These are phyloP conservation scores for Nannochloris sp. DNA, from an alignment of 139 green algal species.

Conservation along the genomic window DNA sequence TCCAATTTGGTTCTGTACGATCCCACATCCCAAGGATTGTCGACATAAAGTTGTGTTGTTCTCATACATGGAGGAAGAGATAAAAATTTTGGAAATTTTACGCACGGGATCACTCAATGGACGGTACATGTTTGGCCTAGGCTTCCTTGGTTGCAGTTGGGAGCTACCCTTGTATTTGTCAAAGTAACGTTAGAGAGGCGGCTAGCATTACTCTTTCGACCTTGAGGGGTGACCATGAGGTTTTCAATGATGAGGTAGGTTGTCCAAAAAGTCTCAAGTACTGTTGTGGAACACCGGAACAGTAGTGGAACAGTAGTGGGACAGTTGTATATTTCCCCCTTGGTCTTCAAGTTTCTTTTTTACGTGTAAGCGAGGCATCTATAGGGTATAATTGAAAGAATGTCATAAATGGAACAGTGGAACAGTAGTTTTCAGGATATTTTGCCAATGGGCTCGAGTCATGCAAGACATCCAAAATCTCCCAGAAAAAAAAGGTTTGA, in stretches of 20 bases:
- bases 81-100: conserved; percentile 5
- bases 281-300: conserved; percentile 4
- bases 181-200: conserved; percentile 4
- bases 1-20: not conserved
- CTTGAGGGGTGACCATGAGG: not conserved
- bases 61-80: not conserved
- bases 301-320: not conserved
- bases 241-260: not conserved
- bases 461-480: conserved; percentile 6
- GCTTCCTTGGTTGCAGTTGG: conserved; percentile 5
- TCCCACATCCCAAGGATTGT: conserved; percentile 2
- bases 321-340: conserved; percentile 2
- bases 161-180: not conserved
- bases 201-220: not conserved
- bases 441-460: not conserved
- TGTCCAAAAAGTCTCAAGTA: conserved; percentile 2
- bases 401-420: conserved; percentile 6
- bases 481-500: conserved; percentile 3
- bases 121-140: not conserved
- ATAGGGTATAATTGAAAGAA: conserved; percentile 4
- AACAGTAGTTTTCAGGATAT: conserved; percentile 1
- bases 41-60: conserved; percentile 3
- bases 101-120: not conserved
- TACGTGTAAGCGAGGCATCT: conserved; percentile 5
- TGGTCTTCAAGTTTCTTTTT: conserved; percentile 6